phyloP scores from a whole-genome alignment of 805 yeast genomes.

The Candida ortonii region DNA sequence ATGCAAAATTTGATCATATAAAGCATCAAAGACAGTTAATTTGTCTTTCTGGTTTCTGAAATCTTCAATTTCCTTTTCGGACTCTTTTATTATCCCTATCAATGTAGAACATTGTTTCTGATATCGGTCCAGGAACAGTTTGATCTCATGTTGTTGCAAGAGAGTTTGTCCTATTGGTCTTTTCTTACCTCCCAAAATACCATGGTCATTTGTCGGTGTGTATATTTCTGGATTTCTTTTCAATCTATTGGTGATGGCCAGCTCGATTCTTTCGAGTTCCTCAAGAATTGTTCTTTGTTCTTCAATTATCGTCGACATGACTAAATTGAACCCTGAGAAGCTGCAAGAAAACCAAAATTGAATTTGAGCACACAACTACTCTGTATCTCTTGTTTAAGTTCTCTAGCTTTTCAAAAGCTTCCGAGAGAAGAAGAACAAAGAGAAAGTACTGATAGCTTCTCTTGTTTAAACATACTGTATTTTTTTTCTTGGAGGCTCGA shows the following conservation, averaged over 20 bases:
- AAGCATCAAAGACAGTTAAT: conserved; percentile 38
- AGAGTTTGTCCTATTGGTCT: conserved; percentile 50
- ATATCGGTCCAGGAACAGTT: conserved; percentile 47
- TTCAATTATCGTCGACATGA: conserved; percentile 35
- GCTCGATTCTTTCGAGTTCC: conserved; percentile 71
- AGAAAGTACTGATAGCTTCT: too few relatives aligned
- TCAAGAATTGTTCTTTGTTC: conserved; percentile 42
- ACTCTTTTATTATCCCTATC: conserved; percentile 16
- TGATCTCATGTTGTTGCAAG: conserved; percentile 67
- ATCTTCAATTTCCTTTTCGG: conserved; percentile 6
- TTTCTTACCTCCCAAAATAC: conserved; percentile 34
- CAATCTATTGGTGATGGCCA: conserved; percentile 60
- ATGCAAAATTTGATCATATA: conserved; percentile 31
- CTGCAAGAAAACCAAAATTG: too few relatives aligned
- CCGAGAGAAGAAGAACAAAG: background rate
- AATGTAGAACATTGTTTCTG: conserved; percentile 28
- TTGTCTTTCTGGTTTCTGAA: conserved; percentile 10
- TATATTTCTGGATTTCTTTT: conserved; percentile 57
- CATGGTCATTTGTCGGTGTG: conserved; percentile 28
- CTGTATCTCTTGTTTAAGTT: too few relatives aligned
- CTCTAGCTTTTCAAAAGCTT: too few relatives aligned
- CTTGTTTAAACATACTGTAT: too few relatives aligned
- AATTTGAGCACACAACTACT: background rate
- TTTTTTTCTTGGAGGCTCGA: too few relatives aligned
- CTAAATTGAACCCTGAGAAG: background rate